Evolutionary conservation across 805 yeast genomes (phyloP).

Genomic region (Barnettozyma wickerhamii): DNA sequence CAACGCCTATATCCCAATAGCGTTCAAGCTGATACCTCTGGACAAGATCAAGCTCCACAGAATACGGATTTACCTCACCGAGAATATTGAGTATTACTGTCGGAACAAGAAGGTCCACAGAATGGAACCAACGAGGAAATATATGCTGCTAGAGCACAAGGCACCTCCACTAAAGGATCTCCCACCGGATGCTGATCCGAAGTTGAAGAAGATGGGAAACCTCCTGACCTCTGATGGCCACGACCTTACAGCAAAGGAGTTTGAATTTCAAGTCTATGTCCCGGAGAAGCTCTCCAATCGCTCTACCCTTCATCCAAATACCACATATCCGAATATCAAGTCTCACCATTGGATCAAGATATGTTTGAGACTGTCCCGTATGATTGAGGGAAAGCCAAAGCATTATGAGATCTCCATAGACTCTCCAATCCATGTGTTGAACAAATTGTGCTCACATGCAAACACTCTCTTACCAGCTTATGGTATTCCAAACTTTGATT

Average conservation of each 20-base stretch:
- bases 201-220: conserved; percentile 39
- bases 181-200: conserved; percentile 30
- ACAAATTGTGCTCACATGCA: conserved; percentile 75
- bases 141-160: conserved; percentile 72
- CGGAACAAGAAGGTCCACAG: conserved; percentile 83
- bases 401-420: conserved; percentile 94
- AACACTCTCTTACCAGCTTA: conserved; percentile 76
- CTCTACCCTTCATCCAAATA: conserved; percentile 75
- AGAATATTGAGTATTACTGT: conserved; percentile 87
- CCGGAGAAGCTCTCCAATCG: conserved; percentile 63
- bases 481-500: conserved; percentile 28
- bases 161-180: conserved; percentile 43
- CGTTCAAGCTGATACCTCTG: conserved; percentile 78
- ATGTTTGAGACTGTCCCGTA: conserved; percentile 70
- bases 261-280: conserved; percentile 81
- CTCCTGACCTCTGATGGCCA: conserved; percentile 33
- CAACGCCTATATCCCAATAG: conserved; percentile 78
- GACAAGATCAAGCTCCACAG: conserved; percentile 85
- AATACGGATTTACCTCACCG: conserved; percentile 80
- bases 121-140: conserved; percentile 84
- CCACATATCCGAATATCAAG: conserved; percentile 73
- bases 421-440: conserved; percentile 83
- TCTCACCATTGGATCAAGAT: conserved; percentile 95
- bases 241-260: conserved; percentile 68
- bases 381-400: conserved; percentile 68